Evolutionary conservation across 2,329 filamentous ascomycete species (phyloP).

Genomic region (Incumbomyces lentus): DNA sequence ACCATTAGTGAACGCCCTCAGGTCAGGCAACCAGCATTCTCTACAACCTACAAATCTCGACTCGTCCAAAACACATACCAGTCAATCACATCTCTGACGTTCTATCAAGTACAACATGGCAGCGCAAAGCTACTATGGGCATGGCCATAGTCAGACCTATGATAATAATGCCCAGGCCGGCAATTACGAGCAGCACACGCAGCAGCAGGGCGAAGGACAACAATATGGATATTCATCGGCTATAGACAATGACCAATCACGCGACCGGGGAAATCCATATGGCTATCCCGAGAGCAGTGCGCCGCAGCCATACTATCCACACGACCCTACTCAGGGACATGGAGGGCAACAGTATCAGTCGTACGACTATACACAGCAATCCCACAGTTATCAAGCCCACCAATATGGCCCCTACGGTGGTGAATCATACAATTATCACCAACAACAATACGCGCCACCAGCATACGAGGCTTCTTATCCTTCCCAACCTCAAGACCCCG

Average conservation of each 20-base stretch:
- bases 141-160: not conserved
- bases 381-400: constrained; percentile 2
- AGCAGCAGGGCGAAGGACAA: not conserved
- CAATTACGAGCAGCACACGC: not conserved
- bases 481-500: not conserved
- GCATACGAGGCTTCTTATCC: constrained; percentile 1
- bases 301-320: constrained; percentile 7
- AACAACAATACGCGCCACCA: constrained; percentile 11
- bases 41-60: not conserved
- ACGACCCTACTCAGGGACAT: constrained; percentile 2
- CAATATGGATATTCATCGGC: constrained; percentile 11
- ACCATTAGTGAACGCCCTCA: not conserved
- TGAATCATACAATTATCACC: constrained; percentile 13
- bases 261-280: constrained; percentile 6
- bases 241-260: constrained; percentile 4
- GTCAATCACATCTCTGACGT: not conserved
- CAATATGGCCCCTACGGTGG: constrained; percentile 1
- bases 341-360: constrained; percentile 4
- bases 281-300: constrained; percentile 11
- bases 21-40: constrained; percentile 2
- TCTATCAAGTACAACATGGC: constrained; percentile 1
- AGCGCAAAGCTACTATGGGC: constrained; percentile 3
- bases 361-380: constrained; percentile 4
- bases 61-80: not conserved
- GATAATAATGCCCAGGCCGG: not conserved